Evolutionary conservation across 2,329 filamentous ascomycete genomes (phyloP).

Genomic region (Aspergillus cejpii): DNA sequence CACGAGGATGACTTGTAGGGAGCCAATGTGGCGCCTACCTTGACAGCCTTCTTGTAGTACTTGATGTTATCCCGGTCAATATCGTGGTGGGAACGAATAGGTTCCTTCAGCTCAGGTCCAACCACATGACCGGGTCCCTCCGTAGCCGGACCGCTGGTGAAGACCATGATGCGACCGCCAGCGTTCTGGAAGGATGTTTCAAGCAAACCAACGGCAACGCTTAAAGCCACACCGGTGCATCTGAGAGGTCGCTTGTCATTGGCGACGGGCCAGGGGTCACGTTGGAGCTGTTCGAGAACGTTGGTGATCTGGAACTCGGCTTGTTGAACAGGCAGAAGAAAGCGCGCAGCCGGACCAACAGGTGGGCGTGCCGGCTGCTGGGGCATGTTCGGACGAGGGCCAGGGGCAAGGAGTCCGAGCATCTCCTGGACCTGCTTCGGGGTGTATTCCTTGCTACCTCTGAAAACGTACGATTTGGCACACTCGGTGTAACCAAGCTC

Average conservation of each 20-base stretch:
- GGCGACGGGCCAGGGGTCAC: slow-evolving; percentile 94
- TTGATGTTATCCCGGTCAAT: slow-evolving; percentile 99
- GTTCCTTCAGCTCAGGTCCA: slow-evolving; percentile 87
- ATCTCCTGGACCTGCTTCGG: slow-evolving; percentile 99
- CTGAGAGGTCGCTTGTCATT: slow-evolving; percentile 85
- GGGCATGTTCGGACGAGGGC: slow-evolving; percentile 65
- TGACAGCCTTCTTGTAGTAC: slow-evolving; percentile 98
- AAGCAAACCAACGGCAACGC: slow-evolving; percentile 83
- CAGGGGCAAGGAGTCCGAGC: slow-evolving; percentile 72
- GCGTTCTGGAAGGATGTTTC: slow-evolving; percentile 95
- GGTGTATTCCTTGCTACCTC: slow-evolving; percentile 95
- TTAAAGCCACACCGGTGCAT: slow-evolving; percentile 93
- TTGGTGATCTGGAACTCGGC: slow-evolving; percentile 97
- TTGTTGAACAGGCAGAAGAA: slow-evolving; percentile 88
- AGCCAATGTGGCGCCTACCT: slow-evolving; percentile 51
- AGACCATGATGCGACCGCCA: slow-evolving; percentile 93
- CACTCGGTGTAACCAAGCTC: slow-evolving; percentile 98
- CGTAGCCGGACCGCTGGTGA: slow-evolving; percentile 87
- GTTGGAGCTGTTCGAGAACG: slow-evolving; percentile 88
- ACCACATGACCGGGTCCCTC: slow-evolving; percentile 97
- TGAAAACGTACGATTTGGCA: slow-evolving; percentile 97
- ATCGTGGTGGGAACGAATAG: slow-evolving; percentile 95
- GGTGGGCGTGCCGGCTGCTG: slow-evolving; percentile 67
- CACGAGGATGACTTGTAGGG: background rate
- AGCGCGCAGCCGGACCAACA: slow-evolving; percentile 75